Percentiles rank a stretch among this genome's conserved stretches.
These are phyloP conservation scores for Sporothrix inflata DNA, from an alignment of 2,329 filamentous ascomycete genomes.

Conservation along the genomic window DNA sequence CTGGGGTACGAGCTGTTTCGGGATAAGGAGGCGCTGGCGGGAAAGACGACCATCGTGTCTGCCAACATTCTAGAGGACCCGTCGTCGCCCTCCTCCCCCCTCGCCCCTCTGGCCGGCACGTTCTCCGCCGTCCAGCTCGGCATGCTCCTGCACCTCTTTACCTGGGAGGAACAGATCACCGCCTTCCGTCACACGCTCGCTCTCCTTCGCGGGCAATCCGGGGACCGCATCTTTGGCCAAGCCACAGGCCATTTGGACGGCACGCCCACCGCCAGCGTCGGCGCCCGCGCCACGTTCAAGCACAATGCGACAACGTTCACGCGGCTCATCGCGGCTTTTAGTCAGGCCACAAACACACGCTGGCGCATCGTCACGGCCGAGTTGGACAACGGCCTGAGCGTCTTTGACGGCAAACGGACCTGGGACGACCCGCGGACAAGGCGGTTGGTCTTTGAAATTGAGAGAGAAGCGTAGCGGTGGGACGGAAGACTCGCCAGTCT, in stretches of 20 bases:
- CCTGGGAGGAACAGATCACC: constrained; percentile 41
- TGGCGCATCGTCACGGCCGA: constrained; percentile 36
- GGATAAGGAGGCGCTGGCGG: constrained; percentile 39
- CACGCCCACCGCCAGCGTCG: constrained; percentile 25
- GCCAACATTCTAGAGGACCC: constrained; percentile 44
- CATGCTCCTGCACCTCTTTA: constrained; percentile 48
- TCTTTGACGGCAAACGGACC: constrained; percentile 34
- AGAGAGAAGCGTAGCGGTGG: constrained; percentile 6
- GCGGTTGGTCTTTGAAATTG: constrained; percentile 34
- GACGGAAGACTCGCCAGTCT: not conserved
- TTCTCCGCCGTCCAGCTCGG: constrained; percentile 43
- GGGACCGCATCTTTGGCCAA: constrained; percentile 41
- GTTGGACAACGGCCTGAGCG: constrained; percentile 35
- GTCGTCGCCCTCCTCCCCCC: constrained; percentile 35
- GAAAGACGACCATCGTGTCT: constrained; percentile 36
- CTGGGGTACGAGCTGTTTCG: constrained; percentile 48
- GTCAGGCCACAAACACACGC: constrained; percentile 32
- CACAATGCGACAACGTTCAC: constrained; percentile 38
- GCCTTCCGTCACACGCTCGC: constrained; percentile 38
- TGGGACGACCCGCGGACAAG: constrained; percentile 37
- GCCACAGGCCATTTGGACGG: constrained; percentile 36
- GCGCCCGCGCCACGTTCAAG: constrained; percentile 36
- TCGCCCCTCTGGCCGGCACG: constrained; percentile 39
- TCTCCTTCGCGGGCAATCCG: constrained; percentile 39
- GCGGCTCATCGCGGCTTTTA: constrained; percentile 33